Conservation (phyloP, 2,329 filamentous ascomycete genomes). For the Didymella exigua region DNA sequence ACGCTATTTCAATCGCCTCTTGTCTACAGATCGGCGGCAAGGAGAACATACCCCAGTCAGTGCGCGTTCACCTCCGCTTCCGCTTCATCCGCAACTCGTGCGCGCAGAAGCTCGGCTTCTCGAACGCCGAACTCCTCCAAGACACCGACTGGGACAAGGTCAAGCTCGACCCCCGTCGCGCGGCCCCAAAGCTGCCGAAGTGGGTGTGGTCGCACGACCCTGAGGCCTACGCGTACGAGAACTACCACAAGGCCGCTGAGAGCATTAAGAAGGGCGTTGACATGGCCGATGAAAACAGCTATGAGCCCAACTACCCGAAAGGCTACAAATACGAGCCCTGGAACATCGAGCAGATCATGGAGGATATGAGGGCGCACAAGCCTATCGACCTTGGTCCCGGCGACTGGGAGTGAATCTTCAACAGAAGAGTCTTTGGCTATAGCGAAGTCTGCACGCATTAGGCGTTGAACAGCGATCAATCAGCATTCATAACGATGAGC, state of each 20-base stretch:
- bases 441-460: constrained; percentile 1
- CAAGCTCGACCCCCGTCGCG: constrained; percentile 52
- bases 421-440: background rate
- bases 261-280: constrained; percentile 50
- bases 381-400: constrained; percentile 43
- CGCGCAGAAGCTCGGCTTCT: constrained; percentile 57
- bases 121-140: constrained; percentile 55
- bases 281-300: constrained; percentile 51
- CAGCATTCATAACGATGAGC: background rate
- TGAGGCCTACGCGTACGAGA: constrained; percentile 53
- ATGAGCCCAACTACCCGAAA: constrained; percentile 53
- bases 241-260: constrained; percentile 51
- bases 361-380: constrained; percentile 46
- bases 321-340: constrained; percentile 51
- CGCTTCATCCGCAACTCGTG: constrained; percentile 56
- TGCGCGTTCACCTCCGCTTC: constrained; percentile 51
- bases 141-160: constrained; percentile 58
- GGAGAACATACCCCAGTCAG: constrained; percentile 46
- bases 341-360: constrained; percentile 52
- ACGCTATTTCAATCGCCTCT: constrained; percentile 53
- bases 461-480: constrained; percentile 6
- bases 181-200: constrained; percentile 53
- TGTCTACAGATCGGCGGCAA: constrained; percentile 54
- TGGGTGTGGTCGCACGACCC: constrained; percentile 56
- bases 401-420: constrained; percentile 40